Conservation (phyloP, 1,284 basidiomycete genomes). For the Apiotrichum siamense region DNA sequence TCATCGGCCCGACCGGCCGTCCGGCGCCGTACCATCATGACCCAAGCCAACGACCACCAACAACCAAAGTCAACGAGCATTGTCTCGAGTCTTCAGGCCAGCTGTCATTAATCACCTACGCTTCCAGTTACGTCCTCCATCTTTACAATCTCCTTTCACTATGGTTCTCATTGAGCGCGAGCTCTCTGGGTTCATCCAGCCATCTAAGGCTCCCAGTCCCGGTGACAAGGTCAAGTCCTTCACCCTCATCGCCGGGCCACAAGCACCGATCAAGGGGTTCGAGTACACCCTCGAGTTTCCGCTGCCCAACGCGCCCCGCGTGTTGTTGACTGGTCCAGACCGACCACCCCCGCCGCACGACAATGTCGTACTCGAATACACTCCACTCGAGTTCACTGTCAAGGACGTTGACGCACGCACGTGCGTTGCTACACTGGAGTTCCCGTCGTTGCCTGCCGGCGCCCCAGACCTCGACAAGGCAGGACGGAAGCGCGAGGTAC, state of each 20-base stretch:
- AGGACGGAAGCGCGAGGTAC: constrained; percentile 22
- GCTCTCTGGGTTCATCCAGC: constrained; percentile 17
- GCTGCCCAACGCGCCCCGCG: constrained; percentile 36
- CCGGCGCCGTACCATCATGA: too few species aligned
- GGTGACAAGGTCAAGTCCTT: constrained; percentile 21
- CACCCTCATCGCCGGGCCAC: constrained; percentile 19
- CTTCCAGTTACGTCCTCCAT: neutral
- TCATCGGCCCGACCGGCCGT: too few species aligned
- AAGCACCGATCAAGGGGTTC: constrained; percentile 29
- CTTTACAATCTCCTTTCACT: neutral
- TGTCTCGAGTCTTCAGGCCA: too few species aligned
- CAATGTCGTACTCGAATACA: constrained; percentile 37
- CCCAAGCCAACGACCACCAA: too few species aligned
- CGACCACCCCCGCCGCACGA: constrained; percentile 44
- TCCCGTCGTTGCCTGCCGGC: constrained; percentile 25
- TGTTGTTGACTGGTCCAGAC: constrained; percentile 40
- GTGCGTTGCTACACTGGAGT: constrained; percentile 25
- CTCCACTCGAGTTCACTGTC: constrained; percentile 27
- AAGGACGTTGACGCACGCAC: constrained; percentile 16
- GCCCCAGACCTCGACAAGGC: constrained; percentile 17
- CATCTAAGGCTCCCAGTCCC: neutral
- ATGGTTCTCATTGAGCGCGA: constrained; percentile 26
- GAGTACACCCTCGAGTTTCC: constrained; percentile 41
- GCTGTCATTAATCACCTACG: too few species aligned
- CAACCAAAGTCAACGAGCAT: too few species aligned